Percentiles rank a stretch among this genome's conserved stretches.
Conservation (phyloP, 2,329 filamentous ascomycete genomes). For the Trichoderma breve region DNA sequence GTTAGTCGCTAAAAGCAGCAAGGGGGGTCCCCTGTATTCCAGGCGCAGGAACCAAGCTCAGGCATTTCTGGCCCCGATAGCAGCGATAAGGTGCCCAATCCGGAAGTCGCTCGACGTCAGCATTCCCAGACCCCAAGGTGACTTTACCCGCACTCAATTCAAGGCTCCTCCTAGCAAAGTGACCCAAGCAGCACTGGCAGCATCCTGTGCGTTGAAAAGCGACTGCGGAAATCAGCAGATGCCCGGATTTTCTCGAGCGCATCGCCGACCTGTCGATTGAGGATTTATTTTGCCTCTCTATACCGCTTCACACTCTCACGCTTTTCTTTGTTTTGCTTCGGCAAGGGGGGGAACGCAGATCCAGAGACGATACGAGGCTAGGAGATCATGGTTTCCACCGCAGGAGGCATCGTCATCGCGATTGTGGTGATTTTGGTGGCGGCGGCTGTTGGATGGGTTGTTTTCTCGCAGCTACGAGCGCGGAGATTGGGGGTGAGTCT, state of each 20-base stretch:
- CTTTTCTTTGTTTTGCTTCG: neutral
- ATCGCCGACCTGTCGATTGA: neutral
- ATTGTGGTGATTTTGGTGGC: conserved; percentile 60
- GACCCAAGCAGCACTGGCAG: neutral
- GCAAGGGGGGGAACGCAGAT: neutral
- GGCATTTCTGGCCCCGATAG: neutral
- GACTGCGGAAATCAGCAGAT: neutral
- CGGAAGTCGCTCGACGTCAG: conserved; percentile 15
- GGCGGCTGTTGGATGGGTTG: conserved; percentile 62
- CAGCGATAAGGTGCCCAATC: conserved; percentile 9
- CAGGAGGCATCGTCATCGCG: conserved; percentile 71
- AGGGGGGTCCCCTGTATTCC: neutral
- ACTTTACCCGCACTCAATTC: neutral
- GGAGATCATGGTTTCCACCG: conserved; percentile 53
- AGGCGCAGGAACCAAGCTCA: neutral
- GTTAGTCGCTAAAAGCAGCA: conserved; percentile 2
- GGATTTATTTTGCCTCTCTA: neutral
- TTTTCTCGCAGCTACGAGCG: conserved; percentile 70
- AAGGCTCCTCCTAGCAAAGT: neutral
- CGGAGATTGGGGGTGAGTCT: conserved; percentile 64
- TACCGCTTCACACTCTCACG: neutral
- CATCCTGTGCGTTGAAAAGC: neutral
- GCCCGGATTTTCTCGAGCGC: neutral
- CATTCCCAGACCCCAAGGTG: neutral
- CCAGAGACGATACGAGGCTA: neutral